A percentile compares a stretch with the other conserved stretches of the same genome.
These are phyloP conservation scores for Ophiocordyceps sinensis DNA, from an alignment of 2,329 filamentous ascomycete genomes.

Conservation along the genomic window DNA sequence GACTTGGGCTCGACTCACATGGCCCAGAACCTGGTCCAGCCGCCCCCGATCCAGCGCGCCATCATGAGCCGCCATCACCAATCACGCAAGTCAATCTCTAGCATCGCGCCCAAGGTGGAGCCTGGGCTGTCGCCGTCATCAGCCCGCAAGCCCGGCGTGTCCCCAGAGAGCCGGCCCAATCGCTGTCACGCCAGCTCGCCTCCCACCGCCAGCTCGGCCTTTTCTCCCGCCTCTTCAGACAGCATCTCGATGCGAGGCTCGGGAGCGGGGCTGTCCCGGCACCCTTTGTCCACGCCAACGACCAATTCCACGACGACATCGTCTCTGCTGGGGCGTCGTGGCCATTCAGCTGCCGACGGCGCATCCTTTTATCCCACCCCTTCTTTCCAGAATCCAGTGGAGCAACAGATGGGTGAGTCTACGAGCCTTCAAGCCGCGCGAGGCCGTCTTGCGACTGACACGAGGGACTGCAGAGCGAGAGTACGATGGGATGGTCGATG, in stretches of 20 bases:
- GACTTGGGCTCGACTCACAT: slow-evolving; percentile 57
- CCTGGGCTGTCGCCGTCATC: slow-evolving; percentile 31
- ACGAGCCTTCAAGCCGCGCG: slow-evolving; percentile 6
- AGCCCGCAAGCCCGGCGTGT: slow-evolving; percentile 42
- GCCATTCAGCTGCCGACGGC: slow-evolving; percentile 21
- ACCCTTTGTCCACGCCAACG: slow-evolving; percentile 15
- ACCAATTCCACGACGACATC: slow-evolving; percentile 12
- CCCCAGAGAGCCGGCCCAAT: slow-evolving; percentile 64
- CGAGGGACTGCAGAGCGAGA: slow-evolving; percentile 66
- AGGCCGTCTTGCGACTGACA: neutral
- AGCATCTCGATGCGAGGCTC: slow-evolving; percentile 29
- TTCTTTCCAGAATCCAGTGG: slow-evolving; percentile 80
- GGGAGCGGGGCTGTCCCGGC: slow-evolving; percentile 16
- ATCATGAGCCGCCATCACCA: slow-evolving; percentile 73
- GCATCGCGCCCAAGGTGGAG: slow-evolving; percentile 62
- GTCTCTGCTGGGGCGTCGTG: slow-evolving; percentile 21
- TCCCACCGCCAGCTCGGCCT: slow-evolving; percentile 30
- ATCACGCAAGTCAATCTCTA: slow-evolving; percentile 54
- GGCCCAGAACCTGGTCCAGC: slow-evolving; percentile 54
- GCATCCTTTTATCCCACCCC: slow-evolving; percentile 65
- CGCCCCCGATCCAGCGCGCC: slow-evolving; percentile 64
- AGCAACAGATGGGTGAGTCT: slow-evolving; percentile 75
- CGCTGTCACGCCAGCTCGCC: slow-evolving; percentile 57
- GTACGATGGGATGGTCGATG: slow-evolving; percentile 88
- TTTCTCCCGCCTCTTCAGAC: slow-evolving; percentile 31